These are phyloP conservation scores for Auriscalpium orientale DNA, from an alignment of 768 basidiomycete genomes.

Conservation along the genomic window DNA sequence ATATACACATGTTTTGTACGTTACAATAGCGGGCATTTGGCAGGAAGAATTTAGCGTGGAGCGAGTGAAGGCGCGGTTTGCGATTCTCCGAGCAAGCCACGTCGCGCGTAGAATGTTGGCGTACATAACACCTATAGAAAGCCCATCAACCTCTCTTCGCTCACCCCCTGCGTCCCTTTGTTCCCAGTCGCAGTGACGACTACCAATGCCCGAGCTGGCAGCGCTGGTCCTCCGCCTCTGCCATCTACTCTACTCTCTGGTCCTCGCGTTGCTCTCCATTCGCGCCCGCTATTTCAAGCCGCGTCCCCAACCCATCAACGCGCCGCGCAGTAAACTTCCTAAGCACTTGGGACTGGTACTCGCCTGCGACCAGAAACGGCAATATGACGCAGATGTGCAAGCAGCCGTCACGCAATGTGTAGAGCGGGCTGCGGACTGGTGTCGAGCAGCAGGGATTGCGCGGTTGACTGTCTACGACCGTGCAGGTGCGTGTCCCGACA, in stretches of 20 bases:
- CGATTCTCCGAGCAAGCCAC: background rate
- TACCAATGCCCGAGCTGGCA: slow-evolving; percentile 39
- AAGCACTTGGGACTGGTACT: slow-evolving; percentile 62
- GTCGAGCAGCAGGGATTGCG: slow-evolving; percentile 50
- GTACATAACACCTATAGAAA: background rate
- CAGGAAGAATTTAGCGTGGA: background rate
- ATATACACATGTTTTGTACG: background rate
- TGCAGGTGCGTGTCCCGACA: slow-evolving; percentile 40
- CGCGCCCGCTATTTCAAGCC: slow-evolving; percentile 29
- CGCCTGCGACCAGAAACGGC: slow-evolving; percentile 32
- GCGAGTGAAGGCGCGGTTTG: too few species aligned
- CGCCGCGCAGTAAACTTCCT: slow-evolving; percentile 52
- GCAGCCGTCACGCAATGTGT: slow-evolving; percentile 45
- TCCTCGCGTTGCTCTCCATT: slow-evolving; percentile 33
- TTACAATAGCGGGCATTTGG: background rate
- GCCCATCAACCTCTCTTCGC: background rate
- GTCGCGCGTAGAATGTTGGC: background rate
- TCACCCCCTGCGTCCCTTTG: background rate
- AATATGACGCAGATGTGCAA: slow-evolving; percentile 29
- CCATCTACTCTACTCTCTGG: slow-evolving; percentile 48
- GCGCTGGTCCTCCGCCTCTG: slow-evolving; percentile 43
- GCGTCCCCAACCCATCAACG: slow-evolving; percentile 40
- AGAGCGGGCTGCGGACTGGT: slow-evolving; percentile 50
- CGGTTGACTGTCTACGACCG: slow-evolving; percentile 68
- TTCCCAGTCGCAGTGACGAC: slow-evolving; percentile 6